Evolutionary conservation across 768 basidiomycete species (phyloP).

Genomic region (Leccinum obscurum): DNA sequence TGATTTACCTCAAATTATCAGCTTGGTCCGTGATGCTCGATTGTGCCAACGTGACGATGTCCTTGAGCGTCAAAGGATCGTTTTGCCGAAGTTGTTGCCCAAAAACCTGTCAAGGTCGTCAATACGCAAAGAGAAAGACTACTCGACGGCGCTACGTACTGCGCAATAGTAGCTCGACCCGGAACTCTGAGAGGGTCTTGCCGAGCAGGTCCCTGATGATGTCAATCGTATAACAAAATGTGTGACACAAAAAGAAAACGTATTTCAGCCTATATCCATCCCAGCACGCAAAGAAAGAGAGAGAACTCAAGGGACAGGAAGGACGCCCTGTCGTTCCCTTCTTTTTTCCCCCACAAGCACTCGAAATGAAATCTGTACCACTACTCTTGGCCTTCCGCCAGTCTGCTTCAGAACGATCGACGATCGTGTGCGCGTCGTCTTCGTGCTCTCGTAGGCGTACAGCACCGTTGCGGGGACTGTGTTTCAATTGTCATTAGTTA

Average conservation of each 20-base stretch:
- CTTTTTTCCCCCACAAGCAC: too few species aligned
- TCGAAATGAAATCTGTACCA: too few species aligned
- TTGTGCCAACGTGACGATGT: conserved; percentile 85
- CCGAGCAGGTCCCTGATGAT: conserved; percentile 75
- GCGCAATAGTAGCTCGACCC: conserved; percentile 80
- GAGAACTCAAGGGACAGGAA: too few species aligned
- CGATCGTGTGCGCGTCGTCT: too few species aligned
- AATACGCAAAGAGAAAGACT: neutral
- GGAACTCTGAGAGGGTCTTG: conserved; percentile 66
- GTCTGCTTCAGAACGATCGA: too few species aligned
- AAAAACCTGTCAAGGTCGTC: conserved; percentile 59
- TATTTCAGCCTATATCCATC: too few species aligned
- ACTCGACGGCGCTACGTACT: conserved; percentile 46
- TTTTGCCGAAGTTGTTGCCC: conserved; percentile 89
- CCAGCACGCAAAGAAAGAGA: too few species aligned
- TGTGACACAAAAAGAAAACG: too few species aligned
- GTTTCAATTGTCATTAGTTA: conserved; percentile 1
- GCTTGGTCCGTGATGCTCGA: conserved; percentile 58
- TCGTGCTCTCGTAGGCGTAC: conserved; percentile 63
- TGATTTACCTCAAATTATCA: conserved; percentile 48
- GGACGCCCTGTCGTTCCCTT: too few species aligned
- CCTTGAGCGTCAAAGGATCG: conserved; percentile 89
- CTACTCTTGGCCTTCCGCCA: too few species aligned
- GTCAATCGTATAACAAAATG: conserved; percentile 39
- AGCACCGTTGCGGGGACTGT: conserved; percentile 73